Evolutionary conservation across 1,284 basidiomycete genomes (phyloP).

Genomic region (Trametes polyzona): DNA sequence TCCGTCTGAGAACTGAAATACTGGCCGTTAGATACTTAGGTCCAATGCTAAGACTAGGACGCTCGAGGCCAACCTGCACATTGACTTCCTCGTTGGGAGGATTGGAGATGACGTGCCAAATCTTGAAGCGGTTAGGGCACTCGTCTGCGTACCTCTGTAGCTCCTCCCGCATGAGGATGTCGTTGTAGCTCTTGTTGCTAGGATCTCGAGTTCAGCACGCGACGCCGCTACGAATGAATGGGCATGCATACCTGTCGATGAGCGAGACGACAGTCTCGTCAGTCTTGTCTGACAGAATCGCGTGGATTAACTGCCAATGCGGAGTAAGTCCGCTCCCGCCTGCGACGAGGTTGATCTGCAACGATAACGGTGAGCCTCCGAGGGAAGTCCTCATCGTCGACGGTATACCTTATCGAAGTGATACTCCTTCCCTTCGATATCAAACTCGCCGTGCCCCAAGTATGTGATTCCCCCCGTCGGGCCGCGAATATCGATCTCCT

Average conservation of each 20-base stretch:
- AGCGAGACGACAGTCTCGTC: conserved; percentile 27
- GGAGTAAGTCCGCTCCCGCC: conserved; percentile 32
- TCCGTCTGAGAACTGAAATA: conserved; percentile 18
- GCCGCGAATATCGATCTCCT: neutral
- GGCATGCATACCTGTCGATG: conserved; percentile 23
- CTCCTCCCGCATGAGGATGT: conserved; percentile 28
- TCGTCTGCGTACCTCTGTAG: conserved; percentile 25
- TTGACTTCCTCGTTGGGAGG: conserved; percentile 5
- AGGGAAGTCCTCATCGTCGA: too few species aligned
- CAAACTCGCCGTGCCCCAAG: conserved; percentile 24
- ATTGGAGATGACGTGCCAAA: conserved; percentile 29
- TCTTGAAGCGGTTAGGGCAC: conserved; percentile 23
- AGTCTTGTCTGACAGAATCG: conserved; percentile 20
- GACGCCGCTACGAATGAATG: too few species aligned
- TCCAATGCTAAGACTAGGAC: too few species aligned
- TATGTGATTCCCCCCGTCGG: conserved; percentile 30
- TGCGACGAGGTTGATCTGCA: conserved; percentile 30
- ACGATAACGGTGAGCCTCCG: neutral
- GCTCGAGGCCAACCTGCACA: too few species aligned
- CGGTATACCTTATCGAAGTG: conserved; percentile 25
- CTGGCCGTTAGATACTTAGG: too few species aligned
- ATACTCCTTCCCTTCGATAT: conserved; percentile 23
- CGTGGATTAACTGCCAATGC: conserved; percentile 33
- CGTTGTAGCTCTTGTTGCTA: conserved; percentile 30
- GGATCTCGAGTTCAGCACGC: too few species aligned